These are phyloP conservation scores for Phytophthora brassicae DNA, from an alignment of 352 stramenopile species.

Conservation along the genomic window DNA sequence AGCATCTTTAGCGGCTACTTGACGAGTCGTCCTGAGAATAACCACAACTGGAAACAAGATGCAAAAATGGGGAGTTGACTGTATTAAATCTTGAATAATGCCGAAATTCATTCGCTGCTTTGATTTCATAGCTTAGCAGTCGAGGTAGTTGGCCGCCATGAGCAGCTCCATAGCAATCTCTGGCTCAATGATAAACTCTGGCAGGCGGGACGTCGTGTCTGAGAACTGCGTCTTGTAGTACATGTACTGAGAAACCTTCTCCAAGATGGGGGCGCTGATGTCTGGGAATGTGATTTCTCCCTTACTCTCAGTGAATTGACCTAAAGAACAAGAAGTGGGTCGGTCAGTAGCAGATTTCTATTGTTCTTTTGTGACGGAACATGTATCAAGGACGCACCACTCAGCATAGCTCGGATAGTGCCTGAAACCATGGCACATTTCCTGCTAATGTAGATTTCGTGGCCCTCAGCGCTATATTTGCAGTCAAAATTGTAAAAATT, in stretches of 20 bases:
- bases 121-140: constrained; percentile 53
- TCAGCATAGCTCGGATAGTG: constrained; percentile 97
- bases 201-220: constrained; percentile 93
- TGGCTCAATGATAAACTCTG: constrained; percentile 98
- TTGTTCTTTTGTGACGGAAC: constrained; percentile 2
- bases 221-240: constrained; percentile 98
- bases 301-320: constrained; percentile 92
- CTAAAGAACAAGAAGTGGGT: constrained; percentile 28
- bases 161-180: constrained; percentile 97
- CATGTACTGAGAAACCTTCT: constrained; percentile 98
- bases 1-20: constrained; percentile 20
- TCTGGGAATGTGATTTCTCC: constrained; percentile 97
- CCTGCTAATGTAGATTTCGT: constrained; percentile 94
- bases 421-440: constrained; percentile 94
- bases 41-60: background rate
- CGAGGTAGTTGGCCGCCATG: constrained; percentile 98
- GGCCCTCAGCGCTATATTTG: constrained; percentile 88
- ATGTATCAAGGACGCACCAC: constrained; percentile 59
- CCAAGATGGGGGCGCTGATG: constrained; percentile 95
- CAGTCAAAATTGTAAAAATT: constrained; percentile 3
- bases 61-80: constrained; percentile 17
- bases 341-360: background rate
- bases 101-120: background rate
- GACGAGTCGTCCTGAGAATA: constrained; percentile 30
- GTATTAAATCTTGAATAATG: constrained; percentile 25